These are phyloP conservation scores for Retiboletus flavoniger DNA, from an alignment of 1,284 basidiomycete genomes.

Conservation along the genomic window DNA sequence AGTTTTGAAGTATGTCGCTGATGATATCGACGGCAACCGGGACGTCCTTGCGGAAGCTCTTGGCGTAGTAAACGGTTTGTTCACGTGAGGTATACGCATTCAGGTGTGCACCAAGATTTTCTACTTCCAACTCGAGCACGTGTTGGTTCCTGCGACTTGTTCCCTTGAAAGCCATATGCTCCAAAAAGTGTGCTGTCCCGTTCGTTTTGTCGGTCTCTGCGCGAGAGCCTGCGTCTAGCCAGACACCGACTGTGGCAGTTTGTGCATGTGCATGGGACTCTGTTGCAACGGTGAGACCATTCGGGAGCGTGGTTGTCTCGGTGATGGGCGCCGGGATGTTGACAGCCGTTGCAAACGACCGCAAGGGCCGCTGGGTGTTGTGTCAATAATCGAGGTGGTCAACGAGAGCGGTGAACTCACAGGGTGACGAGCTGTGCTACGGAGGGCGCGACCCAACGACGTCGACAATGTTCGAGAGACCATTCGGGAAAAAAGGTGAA, in stretches of 20 bases:
- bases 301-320: slow-evolving; percentile 84
- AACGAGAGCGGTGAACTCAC: slow-evolving; percentile 39
- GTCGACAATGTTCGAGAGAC: slow-evolving; percentile 62
- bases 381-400: slow-evolving; percentile 8
- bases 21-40: slow-evolving; percentile 93
- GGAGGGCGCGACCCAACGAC: slow-evolving; percentile 60
- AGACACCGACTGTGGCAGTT: slow-evolving; percentile 97
- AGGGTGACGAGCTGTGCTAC: slow-evolving; percentile 53
- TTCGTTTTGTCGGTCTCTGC: slow-evolving; percentile 94
- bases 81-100: slow-evolving; percentile 99
- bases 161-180: slow-evolving; percentile 97
- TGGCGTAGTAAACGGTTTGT: slow-evolving; percentile 99
- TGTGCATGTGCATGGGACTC: slow-evolving; percentile 93
- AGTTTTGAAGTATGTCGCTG: slow-evolving; percentile 97
- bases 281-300: slow-evolving; percentile 90
- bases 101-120: slow-evolving; percentile 96
- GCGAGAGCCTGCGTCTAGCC: slow-evolving; percentile 98
- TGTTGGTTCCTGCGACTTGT: slow-evolving; percentile 90
- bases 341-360: slow-evolving; percentile 70
- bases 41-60: slow-evolving; percentile 97
- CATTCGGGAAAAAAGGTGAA: slow-evolving; percentile 41
- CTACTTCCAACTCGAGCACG: slow-evolving; percentile 94
- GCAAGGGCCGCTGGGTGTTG: slow-evolving; percentile 37
- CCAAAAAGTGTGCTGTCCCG: slow-evolving; percentile 98
- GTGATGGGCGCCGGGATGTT: slow-evolving; percentile 73